Evolutionary conservation across 2,329 filamentous ascomycete genomes (phyloP).

Genomic region (Apiospora phragmitis): DNA sequence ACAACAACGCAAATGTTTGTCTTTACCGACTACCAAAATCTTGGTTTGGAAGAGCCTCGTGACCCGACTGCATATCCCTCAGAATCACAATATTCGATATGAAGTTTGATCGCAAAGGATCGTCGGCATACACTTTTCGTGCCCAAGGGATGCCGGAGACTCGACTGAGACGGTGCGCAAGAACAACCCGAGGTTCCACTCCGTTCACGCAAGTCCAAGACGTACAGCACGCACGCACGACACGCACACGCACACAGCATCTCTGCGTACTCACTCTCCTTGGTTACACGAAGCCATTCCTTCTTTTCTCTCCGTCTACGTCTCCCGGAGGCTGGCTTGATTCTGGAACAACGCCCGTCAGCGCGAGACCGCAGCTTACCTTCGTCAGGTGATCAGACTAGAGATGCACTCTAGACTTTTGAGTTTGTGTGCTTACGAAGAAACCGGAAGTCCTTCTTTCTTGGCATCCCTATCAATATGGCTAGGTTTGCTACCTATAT

Average conservation of each 20-base stretch:
- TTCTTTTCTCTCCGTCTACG: background rate
- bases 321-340: background rate
- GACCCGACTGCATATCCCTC: background rate
- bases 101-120: background rate
- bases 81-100: background rate
- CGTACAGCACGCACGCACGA: background rate
- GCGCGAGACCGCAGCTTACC: background rate
- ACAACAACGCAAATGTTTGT: background rate
- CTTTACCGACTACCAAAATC: background rate
- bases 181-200: background rate
- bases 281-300: background rate
- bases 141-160: background rate
- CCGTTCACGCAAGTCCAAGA: background rate
- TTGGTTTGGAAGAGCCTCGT: background rate
- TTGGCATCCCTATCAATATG: background rate
- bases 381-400: background rate
- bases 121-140: background rate
- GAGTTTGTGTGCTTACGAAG: background rate
- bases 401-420: background rate
- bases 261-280: background rate
- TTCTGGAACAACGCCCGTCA: constrained; percentile 1
- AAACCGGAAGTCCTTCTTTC: background rate
- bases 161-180: background rate
- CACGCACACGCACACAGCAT: background rate
- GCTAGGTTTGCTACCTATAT: background rate